Percentiles rank a stretch among this genome's conserved stretches.
These are phyloP conservation scores for Melaleuca quinquenervia DNA, from an alignment of 345 rosid genomes.

Conservation along the genomic window DNA sequence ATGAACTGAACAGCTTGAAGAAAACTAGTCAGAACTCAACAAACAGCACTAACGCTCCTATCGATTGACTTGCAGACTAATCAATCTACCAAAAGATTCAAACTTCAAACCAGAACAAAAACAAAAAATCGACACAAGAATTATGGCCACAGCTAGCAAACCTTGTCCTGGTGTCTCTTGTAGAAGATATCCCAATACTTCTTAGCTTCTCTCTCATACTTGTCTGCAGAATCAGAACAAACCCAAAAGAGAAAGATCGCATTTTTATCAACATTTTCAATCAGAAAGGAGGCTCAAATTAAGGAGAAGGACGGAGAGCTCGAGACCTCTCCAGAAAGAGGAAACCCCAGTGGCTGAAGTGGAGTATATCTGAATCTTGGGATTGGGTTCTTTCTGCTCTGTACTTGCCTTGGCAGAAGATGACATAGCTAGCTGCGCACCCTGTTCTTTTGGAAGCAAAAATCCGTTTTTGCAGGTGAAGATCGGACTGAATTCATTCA, in stretches of 20 bases:
- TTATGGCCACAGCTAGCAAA: background rate
- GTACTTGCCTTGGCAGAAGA: conserved; percentile 3
- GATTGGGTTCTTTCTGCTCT: conserved; percentile 21
- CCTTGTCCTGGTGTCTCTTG: conserved; percentile 76
- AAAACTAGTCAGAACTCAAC: background rate
- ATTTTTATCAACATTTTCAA: background rate
- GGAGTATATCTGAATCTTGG: conserved; percentile 62
- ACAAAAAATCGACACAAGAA: background rate
- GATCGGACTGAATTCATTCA: background rate
- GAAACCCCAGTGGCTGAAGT: conserved; percentile 41
- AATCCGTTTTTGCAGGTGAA: background rate
- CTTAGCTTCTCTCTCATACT: conserved; percentile 79
- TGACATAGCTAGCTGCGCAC: conserved; percentile 13
- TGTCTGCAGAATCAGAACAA: conserved; percentile 25
- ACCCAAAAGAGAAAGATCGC: background rate
- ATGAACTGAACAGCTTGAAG: background rate
- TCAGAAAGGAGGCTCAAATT: background rate
- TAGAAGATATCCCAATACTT: conserved; percentile 89
- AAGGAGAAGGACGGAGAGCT: background rate
- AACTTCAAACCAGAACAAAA: background rate
- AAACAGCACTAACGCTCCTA: background rate
- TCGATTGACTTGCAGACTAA: background rate
- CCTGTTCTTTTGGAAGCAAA: background rate
- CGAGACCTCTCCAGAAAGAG: conserved; percentile 69
- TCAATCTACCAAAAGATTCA: background rate